Evolutionary conservation across 2,329 filamentous ascomycete genomes (phyloP), one percentile per base, ranked within the genome.

Genomic region (Fusarium musae): DNA sequence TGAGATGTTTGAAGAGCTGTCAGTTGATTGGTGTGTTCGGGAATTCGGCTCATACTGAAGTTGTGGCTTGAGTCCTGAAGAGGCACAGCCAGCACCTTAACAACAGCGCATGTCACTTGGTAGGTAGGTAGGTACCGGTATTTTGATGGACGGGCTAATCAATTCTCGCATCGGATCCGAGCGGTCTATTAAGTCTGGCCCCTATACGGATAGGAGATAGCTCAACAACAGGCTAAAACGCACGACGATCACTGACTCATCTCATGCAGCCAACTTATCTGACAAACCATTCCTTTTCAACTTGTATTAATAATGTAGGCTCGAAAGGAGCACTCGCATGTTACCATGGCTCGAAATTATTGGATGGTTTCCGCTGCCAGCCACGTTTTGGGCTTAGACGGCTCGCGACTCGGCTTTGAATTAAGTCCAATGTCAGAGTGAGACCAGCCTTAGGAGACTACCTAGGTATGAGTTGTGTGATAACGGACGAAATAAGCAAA

Each of bases 351-450:
- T 40, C 23, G 17, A n/a, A 16, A 44, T 23, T 12, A 64, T 72
- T 72, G 69, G 69, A 52, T 11, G 39, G n/a, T 42, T 40, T 52
- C 7, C n/a, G 34, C 16, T 32, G 15, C 26, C 34, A 15, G 32
- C 34, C 36, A 57, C 66, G 34, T 13, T 34, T 66, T 53, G 39
- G 66, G 60, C 37, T 56, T 70, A 66, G 66, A 36, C 42, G 53
- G 32, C 65, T 77, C 75, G 76, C 75, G 73, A 50, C 71, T 78
- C 74, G 76, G 76, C 68, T 61, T 73, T 73, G 54, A 36, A 62
- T 75, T 78, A 71, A 77, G 58, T 76, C 64, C 68, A 65, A 54
- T 47, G 34, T 63, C 72, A 77, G 64, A 34, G 49, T 49, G 36
- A 34, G 21, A 46, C 46, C 58, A 64, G 73, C 70, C 54, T 52